Base-by-base conservation (phyloP, 73 alveolate genomes). In the Paramecium biaurelia region DNA sequence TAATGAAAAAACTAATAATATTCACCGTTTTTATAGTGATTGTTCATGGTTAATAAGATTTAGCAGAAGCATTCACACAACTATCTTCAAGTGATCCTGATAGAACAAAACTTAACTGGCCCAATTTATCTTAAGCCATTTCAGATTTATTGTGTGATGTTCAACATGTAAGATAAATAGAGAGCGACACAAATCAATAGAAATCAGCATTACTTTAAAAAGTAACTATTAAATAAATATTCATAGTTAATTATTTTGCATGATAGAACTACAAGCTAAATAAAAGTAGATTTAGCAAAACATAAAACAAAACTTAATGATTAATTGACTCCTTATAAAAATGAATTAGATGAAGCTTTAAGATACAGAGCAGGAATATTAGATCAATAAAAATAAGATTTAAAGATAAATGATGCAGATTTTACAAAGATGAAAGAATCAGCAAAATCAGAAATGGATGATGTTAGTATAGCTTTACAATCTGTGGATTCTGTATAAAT, bases 261-360 rank as follows among this genome's bases (percentile, higher is more conserved):
- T 79, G 76, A 79, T 41, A 41, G 76, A 79, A 79, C 90, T 14
- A 0, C 4, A 11, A 43, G 74, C 14, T 43, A n/a, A 79, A 79
- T 79, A 37, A 76, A 79, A 79, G 72, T 79, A 30, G 90, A 79
- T 79, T 4, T 79, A 20, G 89, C 76, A 30, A 79, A 43, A 42
- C 32, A 10, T 1, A 45, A 43, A 30, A 20, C 42, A 10, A 79
- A 79, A 45, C 32, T 79, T 5, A 21, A 79, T 42, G 76, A 79
- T 79, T 47, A 79, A 79, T 38, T 42, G 23, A 42, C 34, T 24
- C 76, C 63, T 34, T 74, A 79, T 79, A 79, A 79, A 79, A 43
- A 11, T 79, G 72, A 79, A 21, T 76, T 76, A 12, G 89, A 76
- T 76, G 89, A 42, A 15, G 47, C 72, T 12, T 42, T 79, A 5